These are phyloP conservation scores for Phytopythium vexans DNA, from an alignment of 352 stramenopile genomes.

Conservation along the genomic window DNA sequence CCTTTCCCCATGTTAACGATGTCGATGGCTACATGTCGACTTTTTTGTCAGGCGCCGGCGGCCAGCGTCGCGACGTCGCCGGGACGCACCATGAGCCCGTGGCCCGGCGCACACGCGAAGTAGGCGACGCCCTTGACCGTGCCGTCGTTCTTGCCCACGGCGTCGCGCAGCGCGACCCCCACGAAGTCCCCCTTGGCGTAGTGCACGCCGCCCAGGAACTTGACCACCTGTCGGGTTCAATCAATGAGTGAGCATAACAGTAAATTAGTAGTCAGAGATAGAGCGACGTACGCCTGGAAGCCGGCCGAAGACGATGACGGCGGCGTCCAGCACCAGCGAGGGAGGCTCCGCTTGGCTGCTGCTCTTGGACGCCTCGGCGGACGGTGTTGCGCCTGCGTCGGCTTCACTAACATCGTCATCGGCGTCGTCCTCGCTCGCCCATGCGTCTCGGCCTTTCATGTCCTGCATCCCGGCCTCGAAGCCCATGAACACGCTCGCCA, in stretches of 20 bases:
- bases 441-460: neutral
- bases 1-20: no score
- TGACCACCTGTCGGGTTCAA: conserved; percentile 31
- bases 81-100: conserved; percentile 72
- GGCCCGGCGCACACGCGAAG: conserved; percentile 49
- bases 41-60: neutral
- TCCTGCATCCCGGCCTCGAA: conserved; percentile 12
- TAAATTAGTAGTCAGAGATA: neutral
- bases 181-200: conserved; percentile 75
- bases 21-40: neutral
- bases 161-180: conserved; percentile 50
- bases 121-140: conserved; percentile 63
- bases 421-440: no score
- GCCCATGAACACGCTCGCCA: conserved; percentile 40
- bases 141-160: conserved; percentile 71
- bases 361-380: neutral
- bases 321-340: conserved; percentile 16
- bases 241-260: neutral
- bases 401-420: neutral
- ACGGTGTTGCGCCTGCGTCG: neutral
- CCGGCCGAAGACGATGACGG: conserved; percentile 38
- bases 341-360: neutral
- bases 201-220: conserved; percentile 60
- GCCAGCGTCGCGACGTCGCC: conserved; percentile 24
- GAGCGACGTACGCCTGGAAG: conserved; percentile 27